phyloP scores from a whole-genome alignment of 345 rosid genomes.

The Eucalyptus pauciflora region DNA sequence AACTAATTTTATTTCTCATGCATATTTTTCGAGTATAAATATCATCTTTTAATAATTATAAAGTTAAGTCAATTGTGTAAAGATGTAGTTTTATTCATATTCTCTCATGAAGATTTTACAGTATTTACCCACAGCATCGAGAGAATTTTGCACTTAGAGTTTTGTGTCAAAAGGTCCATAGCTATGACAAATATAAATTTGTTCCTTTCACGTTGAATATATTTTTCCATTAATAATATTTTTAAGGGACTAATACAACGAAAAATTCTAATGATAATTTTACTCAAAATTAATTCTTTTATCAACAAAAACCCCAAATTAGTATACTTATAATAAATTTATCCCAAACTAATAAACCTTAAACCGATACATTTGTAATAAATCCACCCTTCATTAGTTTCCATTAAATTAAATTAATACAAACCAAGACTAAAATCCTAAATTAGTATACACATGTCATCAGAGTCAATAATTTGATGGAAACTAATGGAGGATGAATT shows the following conservation, averaged over 20 bases:
- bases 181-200: not conserved
- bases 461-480: rapidly evolving
- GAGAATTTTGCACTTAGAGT: not conserved
- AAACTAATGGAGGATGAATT: no score
- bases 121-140: not conserved
- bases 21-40: not conserved
- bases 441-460: no score
- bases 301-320: not conserved
- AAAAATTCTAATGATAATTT: no score
- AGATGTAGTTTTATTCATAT: not conserved
- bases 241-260: no score
- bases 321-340: no score
- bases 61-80: not conserved
- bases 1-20: not conserved
- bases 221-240: not conserved
- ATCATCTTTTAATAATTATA: not conserved
- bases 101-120: not conserved
- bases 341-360: no score
- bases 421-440: no score
- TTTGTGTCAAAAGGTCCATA: not conserved
- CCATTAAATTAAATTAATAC: rapidly evolving
- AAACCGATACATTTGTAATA: no score
- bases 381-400: rapidly evolving
- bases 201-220: not conserved
- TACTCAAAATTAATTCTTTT: no score